Conservation (phyloP, 306 rosid genomes). For the Vachellia collinsii region DNA sequence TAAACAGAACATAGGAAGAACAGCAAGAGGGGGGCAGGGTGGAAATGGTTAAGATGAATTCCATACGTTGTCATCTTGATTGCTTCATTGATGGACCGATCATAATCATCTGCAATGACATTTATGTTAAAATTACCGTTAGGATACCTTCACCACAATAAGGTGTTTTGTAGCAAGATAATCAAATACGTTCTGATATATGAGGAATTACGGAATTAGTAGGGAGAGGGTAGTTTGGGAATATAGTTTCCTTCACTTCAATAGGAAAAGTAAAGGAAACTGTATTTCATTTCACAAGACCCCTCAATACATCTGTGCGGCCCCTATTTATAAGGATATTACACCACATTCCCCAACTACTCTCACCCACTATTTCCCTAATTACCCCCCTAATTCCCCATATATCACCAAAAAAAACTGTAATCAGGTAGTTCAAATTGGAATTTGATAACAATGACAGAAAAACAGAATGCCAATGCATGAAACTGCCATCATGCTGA, state of each 20-base stretch:
- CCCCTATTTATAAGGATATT: neutral
- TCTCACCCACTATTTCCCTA: neutral
- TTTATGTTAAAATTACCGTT: constrained; percentile 27
- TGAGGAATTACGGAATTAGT: neutral
- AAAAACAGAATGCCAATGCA: constrained; percentile 18
- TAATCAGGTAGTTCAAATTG: constrained; percentile 1
- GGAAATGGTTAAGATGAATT: constrained; percentile 25
- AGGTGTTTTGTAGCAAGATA: constrained; percentile 15
- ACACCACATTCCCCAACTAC: neutral
- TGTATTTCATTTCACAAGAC: neutral
- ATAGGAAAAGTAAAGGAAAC: neutral
- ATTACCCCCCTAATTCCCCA: neutral
- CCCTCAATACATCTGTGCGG: neutral
- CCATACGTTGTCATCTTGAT: constrained; percentile 92
- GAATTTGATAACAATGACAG: constrained; percentile 1
- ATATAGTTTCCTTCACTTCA: neutral
- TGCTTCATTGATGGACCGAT: constrained; percentile 93
- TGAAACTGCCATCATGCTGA: neutral
- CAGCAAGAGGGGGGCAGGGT: constrained; percentile 22
- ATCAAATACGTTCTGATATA: neutral
- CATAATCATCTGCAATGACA: constrained; percentile 83
- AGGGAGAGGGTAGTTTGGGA: neutral
- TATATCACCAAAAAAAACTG: neutral
- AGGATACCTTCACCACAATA: constrained; percentile 20
- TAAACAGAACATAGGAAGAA: constrained; percentile 1